A percentile compares a stretch with the other conserved stretches of the same genome.
These are phyloP conservation scores for Penicillium olsonii DNA, from an alignment of 2,329 filamentous ascomycete species.

Conservation along the genomic window DNA sequence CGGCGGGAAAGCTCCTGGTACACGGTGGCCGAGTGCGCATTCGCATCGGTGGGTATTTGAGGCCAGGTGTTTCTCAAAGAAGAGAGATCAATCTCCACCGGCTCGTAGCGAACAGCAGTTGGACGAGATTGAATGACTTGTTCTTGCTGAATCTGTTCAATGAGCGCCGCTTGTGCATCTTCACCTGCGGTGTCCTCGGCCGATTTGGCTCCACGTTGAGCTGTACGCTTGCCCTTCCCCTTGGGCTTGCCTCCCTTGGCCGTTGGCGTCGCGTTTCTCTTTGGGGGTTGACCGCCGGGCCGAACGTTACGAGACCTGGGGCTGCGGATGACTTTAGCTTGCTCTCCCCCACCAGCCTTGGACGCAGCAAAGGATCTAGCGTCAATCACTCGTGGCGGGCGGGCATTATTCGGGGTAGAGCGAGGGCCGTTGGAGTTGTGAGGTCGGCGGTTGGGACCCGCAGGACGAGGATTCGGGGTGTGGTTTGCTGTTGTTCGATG, in stretches of 20 bases:
- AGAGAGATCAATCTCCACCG: constrained; percentile 33
- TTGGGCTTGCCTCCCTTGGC: constrained; percentile 11
- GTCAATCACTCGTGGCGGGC: constrained; percentile 35
- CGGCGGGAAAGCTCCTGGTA: constrained; percentile 38
- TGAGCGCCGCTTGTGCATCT: constrained; percentile 22
- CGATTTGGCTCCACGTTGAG: constrained; percentile 13
- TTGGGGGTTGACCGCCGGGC: constrained; percentile 21
- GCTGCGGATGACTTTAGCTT: constrained; percentile 34
- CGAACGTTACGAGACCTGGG: constrained; percentile 27
- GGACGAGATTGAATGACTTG: constrained; percentile 32
- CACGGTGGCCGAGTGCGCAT: constrained; percentile 31
- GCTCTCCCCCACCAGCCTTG: constrained; percentile 24
- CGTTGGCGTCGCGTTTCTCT: constrained; percentile 6
- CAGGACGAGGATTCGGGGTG: constrained; percentile 6
- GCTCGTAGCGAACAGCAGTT: constrained; percentile 38
- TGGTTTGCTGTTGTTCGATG: constrained; percentile 1
- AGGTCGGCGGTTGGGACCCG: constrained; percentile 17
- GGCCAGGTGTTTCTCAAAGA: constrained; percentile 43
- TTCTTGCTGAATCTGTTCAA: constrained; percentile 33
- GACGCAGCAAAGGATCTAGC: constrained; percentile 39
- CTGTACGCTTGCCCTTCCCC: constrained; percentile 15
- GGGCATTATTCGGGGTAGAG: constrained; percentile 18
- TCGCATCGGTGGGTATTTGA: constrained; percentile 35
- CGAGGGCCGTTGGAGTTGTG: constrained; percentile 20
- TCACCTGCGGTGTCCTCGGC: constrained; percentile 28